Evolutionary conservation across 116 monocot species (phyloP), one percentile per base, ranked within the genome.

Genomic region (Zostera marina): DNA sequence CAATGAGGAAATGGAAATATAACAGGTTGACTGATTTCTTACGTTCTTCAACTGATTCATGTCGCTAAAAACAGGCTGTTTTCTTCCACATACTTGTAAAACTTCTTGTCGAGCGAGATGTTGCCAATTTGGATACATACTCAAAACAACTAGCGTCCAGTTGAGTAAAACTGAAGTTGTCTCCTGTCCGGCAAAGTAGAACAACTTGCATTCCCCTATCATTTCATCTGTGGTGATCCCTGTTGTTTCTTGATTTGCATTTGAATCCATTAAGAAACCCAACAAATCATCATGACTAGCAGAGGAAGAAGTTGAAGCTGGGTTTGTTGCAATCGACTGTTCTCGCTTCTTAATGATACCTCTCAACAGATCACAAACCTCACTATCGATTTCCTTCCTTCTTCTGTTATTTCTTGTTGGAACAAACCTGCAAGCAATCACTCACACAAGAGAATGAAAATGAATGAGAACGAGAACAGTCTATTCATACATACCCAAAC

Each of bases 161-260:
- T 71, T 79, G 0, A 83, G 70, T 44, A 70, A 44, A 3, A 53
- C 39, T 4, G 68, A 49, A 25, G 79, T 73, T 3, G 78, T 83
- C 70, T 83, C 83, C 12, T 73, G 79, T 2, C 78, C 82, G 10
- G 82, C 78, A 56, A 77, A 64, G 52, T 84, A 84, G 61, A 84
- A 84, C 4, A 80, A 52, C 69, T 75, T 78, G 43, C 82, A 82
- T 60, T 82, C 78, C 6, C 75, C 72, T n/a, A 82, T 67, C 44
- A 82, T 39, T 0, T 78, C 82, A 12, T 85, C 64, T 0, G 44
- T 73, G 1, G 59, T 80, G 66, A 80, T 53, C n/a, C 48, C 44
- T 5, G 2, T 24, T 23, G 41, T 26, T 25, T 59, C 26, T 2
- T 41, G 47, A 21, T 32, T 55, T 24, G 62, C 62, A 11, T 62